Evolutionary conservation across 2,329 filamentous ascomycete species (phyloP), one percentile per base, ranked within the genome.

Genomic region (Calonectria pauciramosa): DNA sequence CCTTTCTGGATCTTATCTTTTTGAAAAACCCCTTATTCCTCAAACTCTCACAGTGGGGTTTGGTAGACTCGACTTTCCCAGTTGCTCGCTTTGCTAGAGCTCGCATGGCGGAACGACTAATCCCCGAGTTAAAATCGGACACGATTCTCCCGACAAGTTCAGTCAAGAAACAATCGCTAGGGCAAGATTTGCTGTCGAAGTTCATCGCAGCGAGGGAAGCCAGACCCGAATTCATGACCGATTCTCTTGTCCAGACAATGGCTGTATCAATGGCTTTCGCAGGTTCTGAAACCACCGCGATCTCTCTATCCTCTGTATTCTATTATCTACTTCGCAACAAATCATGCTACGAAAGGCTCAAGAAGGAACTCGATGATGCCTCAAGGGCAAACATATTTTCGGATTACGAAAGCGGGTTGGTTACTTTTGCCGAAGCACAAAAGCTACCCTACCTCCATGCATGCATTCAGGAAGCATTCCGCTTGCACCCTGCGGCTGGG

Each of bases 241-340:
- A 95, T 79, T 88, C 88, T 4, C 88, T 94, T 11, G 93, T 95
- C 14, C 91, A 94, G 77, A 93, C 93, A 9, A 93, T 94, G 85
- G 93, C 92, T 65, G 90, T 93, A n/a, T 92, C 89, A 72, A 94
- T 94, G 93, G 90, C 90, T 0, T 91, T 94, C 78, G 95, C 95
- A 0, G 94, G 94, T 4, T 93, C 91, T 2, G 95, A 97, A 84
- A 96, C 94, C 0, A 96, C 94, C 0, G 94, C 93, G 49, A 96
- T 96, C 81, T 92, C 90, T 9, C 88, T 96, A 0, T 90, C 91
- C 8, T 89, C 92, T 9, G 90, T 96, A 0, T 94, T 96, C 80
- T 96, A 96, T 84, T 93, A 92, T 83, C 85, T 96, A 4, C 87
- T 96, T 44, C 93, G 92, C 80, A 90, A 92, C 79, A 92, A 92